Base-by-base conservation (phyloP, 2,329 filamentous ascomycete species). In the Metarhizium rileyi region DNA sequence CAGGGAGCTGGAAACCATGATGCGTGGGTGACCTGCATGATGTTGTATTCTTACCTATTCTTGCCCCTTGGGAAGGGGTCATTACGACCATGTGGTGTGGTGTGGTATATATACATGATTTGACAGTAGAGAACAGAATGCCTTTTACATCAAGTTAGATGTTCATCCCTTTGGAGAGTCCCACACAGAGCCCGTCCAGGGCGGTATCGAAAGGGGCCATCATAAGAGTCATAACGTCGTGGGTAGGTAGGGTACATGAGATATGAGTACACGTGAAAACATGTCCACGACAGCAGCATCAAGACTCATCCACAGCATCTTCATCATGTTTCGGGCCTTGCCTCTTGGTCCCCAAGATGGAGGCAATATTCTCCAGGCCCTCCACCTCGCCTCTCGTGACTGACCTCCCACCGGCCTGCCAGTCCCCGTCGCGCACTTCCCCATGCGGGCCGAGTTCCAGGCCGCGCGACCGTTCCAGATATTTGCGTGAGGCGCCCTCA, bases 401-500 rank as follows among this genome's bases (percentile, higher is more conserved):
- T 26, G 65, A 71, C 52, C 72, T 65, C 5, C 78, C 78, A 33
- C 70, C 70, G 5, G 75, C 77, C 59, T 80, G 78, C 78, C 78
- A 81, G 62, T 84, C 79, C 10, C 81, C 81, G 59, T 83, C 81
- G 52, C 77, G 73, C 44, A 84, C 74, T 59, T 81, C 81, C 10
- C 82, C 82, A 52, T 76, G 69, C 5, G 69, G 63, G 2, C 78
- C 81, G 30, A 86, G 63, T 58, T 88, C 84, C 50, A 90, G 68
- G 0, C 86, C 86, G 43, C 81, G 72, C 42, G 80, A 72, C 26
- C 70, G 75, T 69, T 95, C 87, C 38, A 96, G 70, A 63, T 94
- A 87, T 52, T 86, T 76, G 56, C 81, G 74, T 46, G 87, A 87
- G 60, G 90, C 83, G 48, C 78, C 77, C 67, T 96, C 90, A 45